Conservation (phyloP, 2,329 filamentous ascomycete genomes). For the Fusarium sp. region DNA sequence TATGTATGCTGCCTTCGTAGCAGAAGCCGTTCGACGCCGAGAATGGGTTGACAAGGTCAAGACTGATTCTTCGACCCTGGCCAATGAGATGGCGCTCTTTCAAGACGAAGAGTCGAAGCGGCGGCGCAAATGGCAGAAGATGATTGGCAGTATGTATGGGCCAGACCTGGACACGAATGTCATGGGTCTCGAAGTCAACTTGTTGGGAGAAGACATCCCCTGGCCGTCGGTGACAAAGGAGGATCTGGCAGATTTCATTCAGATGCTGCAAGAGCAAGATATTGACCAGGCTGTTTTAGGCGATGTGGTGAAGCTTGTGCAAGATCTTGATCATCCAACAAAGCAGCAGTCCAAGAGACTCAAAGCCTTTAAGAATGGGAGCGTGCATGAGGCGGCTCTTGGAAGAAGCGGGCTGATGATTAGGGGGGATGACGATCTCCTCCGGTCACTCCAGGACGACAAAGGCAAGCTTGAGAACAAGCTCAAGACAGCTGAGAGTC, state of each 20-base stretch:
- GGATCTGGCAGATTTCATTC: conserved; percentile 80
- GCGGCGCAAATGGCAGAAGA: conserved; percentile 90
- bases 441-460: conserved; percentile 82
- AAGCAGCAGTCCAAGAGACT: conserved; percentile 87
- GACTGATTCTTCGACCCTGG: conserved; percentile 84
- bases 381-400: conserved; percentile 88
- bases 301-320: conserved; percentile 80
- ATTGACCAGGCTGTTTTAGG: conserved; percentile 73
- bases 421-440: conserved; percentile 86
- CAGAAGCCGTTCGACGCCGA: conserved; percentile 84
- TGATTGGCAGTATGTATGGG: conserved; percentile 79
- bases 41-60: conserved; percentile 95
- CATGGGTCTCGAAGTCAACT: conserved; percentile 84
- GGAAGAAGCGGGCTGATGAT: conserved; percentile 88
- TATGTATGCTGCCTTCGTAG: conserved; percentile 88
- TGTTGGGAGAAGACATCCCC: conserved; percentile 79
- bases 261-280: conserved; percentile 71
- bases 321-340: conserved; percentile 83
- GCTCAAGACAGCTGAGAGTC: conserved; percentile 85
- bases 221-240: conserved; percentile 84
- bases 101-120: conserved; percentile 93
- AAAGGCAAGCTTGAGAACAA: conserved; percentile 80
- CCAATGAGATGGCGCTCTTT: conserved; percentile 91
- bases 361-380: conserved; percentile 96
- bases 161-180: conserved; percentile 76